phyloP scores from a whole-genome alignment of 139 green algal species.

The Tetraselmis striata region DNA sequence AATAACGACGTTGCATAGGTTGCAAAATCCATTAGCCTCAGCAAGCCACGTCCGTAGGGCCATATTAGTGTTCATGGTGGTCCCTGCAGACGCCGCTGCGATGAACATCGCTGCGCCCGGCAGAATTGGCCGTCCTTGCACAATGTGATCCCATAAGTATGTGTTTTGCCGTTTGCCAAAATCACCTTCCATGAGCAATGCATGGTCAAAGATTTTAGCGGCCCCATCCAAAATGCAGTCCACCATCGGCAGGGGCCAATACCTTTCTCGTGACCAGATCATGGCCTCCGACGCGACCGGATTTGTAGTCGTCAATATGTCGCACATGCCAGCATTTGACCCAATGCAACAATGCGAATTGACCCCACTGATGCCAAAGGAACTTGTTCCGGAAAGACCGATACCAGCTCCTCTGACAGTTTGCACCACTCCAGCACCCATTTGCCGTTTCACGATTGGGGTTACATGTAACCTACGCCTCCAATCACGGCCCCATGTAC shows the following conservation, averaged over 20 bases:
- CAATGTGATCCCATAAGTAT: constrained; percentile 29
- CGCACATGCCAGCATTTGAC: too few species aligned
- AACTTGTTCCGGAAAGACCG: constrained; percentile 24
- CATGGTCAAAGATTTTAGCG: too few species aligned
- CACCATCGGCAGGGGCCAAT: constrained; percentile 14
- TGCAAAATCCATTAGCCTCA: too few species aligned
- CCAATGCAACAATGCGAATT: constrained; percentile 35
- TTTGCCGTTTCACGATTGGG: background rate
- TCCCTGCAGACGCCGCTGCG: background rate
- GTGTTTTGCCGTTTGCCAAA: background rate
- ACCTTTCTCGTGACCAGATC: background rate
- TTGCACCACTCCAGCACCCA: background rate
- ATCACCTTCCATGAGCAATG: background rate
- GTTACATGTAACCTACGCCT: background rate
- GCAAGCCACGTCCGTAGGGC: too few species aligned
- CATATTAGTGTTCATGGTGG: too few species aligned
- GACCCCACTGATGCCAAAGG: constrained; percentile 44
- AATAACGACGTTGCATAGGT: too few species aligned
- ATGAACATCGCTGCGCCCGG: constrained; percentile 26
- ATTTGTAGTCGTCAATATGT: too few species aligned
- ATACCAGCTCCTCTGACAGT: background rate
- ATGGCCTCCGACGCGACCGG: background rate
- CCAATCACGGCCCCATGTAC: constrained; percentile 2
- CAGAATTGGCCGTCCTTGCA: constrained; percentile 14
- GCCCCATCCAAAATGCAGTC: background rate